These are phyloP conservation scores for Cladosporium colombiae DNA, from an alignment of 2,329 filamentous ascomycete genomes.

Conservation along the genomic window DNA sequence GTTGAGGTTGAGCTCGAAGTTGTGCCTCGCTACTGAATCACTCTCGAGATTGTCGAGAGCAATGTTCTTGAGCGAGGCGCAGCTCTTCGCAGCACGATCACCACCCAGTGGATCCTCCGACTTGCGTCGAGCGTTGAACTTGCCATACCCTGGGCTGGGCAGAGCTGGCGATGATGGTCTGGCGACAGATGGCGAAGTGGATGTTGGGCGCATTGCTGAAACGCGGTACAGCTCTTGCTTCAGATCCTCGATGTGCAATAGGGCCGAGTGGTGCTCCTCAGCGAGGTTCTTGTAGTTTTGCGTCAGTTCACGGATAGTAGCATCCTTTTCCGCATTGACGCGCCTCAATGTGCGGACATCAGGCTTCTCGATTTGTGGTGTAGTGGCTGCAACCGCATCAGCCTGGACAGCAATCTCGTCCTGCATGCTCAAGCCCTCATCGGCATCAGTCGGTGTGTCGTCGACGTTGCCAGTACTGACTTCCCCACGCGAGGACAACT, in stretches of 20 bases:
- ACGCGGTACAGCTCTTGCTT: conserved; percentile 82
- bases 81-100: conserved; percentile 87
- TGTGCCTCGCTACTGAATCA: conserved; percentile 82
- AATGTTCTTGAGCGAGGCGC: conserved; percentile 85
- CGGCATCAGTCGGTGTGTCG: conserved; percentile 24
- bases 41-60: conserved; percentile 82
- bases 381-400: conserved; percentile 5
- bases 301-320: conserved; percentile 69
- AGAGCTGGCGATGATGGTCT: conserved; percentile 23
- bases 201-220: conserved; percentile 25
- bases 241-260: conserved; percentile 86
- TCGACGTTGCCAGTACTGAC: conserved; percentile 56
- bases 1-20: conserved; percentile 88
- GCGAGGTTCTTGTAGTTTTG: conserved; percentile 83
- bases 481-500: conserved; percentile 84
- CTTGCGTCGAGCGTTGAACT: conserved; percentile 58
- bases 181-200: conserved; percentile 45
- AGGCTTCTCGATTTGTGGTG: conserved; percentile 42
- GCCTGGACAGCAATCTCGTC: conserved; percentile 21
- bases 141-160: conserved; percentile 23
- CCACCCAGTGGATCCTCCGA: conserved; percentile 35
- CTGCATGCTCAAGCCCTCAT: conserved; percentile 12
- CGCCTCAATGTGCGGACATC: conserved; percentile 73
- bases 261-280: conserved; percentile 74
- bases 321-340: conserved; percentile 74